These are phyloP conservation scores for Thalassiosira mediterranea DNA, from an alignment of 352 stramenopile genomes.

Conservation along the genomic window DNA sequence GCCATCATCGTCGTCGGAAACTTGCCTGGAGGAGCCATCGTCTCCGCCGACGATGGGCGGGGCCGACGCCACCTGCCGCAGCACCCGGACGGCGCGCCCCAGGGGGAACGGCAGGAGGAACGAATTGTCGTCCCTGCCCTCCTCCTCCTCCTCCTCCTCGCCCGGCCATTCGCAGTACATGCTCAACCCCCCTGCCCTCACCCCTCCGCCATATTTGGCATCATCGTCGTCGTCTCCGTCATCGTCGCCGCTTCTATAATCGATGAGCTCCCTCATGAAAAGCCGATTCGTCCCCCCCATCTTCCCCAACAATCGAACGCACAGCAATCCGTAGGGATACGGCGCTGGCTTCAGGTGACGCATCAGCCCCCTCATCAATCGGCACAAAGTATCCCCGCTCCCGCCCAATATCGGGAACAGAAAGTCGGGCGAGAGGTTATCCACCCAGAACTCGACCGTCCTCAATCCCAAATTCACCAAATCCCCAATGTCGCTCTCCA, in stretches of 20 bases:
- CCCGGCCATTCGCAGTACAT: slow-evolving; percentile 59
- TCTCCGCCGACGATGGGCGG: slow-evolving; percentile 68
- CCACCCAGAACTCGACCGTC: slow-evolving; percentile 96
- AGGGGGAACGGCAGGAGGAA: slow-evolving; percentile 70
- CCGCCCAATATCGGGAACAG: slow-evolving; percentile 84
- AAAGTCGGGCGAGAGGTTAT: slow-evolving; percentile 98
- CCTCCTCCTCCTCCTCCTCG: not conserved
- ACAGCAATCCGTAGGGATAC: slow-evolving; percentile 94
- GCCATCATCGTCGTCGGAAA: not conserved
- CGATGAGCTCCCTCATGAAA: slow-evolving; percentile 86
- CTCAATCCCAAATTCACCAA: slow-evolving; percentile 92
- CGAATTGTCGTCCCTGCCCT: slow-evolving; percentile 14
- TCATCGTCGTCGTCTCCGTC: slow-evolving; percentile 2
- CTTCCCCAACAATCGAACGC: slow-evolving; percentile 90
- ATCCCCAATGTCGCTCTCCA: slow-evolving; percentile 91
- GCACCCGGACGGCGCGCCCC: slow-evolving; percentile 58
- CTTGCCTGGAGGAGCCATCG: not conserved
- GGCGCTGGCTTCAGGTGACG: slow-evolving; percentile 93
- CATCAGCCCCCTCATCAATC: slow-evolving; percentile 95
- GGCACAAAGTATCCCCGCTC: slow-evolving; percentile 81
- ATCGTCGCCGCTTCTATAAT: slow-evolving; percentile 16
- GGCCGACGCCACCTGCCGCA: slow-evolving; percentile 44
- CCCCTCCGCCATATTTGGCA: not conserved
- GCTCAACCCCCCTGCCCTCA: slow-evolving; percentile 13
- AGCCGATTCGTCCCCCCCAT: slow-evolving; percentile 93